Evolutionary conservation across 345 rosid species (phyloP).

Genomic region (Ceriops decandra): DNA sequence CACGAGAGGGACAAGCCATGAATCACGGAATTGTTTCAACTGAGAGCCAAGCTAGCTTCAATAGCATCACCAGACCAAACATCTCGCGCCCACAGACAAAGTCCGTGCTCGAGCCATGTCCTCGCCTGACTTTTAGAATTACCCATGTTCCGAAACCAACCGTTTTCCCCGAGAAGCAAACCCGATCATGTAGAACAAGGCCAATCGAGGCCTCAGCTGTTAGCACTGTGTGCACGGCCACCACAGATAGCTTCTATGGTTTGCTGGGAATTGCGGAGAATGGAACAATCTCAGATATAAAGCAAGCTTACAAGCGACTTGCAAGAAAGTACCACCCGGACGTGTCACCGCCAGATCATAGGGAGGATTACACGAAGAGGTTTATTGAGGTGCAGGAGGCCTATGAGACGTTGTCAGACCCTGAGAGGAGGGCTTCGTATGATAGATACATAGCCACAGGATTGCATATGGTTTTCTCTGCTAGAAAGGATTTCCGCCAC

Average conservation of each 20-base stretch:
- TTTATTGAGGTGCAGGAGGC: slow-evolving; percentile 1
- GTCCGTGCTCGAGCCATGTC: neutral
- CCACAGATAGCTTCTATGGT: neutral
- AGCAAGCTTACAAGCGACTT: slow-evolving; percentile 7
- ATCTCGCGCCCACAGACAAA: neutral
- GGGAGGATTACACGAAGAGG: neutral
- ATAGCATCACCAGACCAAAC: neutral
- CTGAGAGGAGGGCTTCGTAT: slow-evolving; percentile 2
- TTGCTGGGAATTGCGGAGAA: neutral
- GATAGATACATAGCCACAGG: neutral
- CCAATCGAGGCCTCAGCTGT: neutral
- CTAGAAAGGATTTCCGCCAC: neutral
- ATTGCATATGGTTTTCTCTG: slow-evolving; percentile 5
- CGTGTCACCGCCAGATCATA: neutral
- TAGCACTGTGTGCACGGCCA: neutral
- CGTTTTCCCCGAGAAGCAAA: neutral
- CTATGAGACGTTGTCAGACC: neutral
- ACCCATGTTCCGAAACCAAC: neutral
- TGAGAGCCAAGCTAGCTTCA: neutral
- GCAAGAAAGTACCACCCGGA: slow-evolving; percentile 3
- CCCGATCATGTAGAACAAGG: neutral
- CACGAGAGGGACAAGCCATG: neutral
- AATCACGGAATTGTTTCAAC: neutral
- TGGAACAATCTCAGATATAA: neutral
- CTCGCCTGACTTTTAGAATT: neutral